Conservation (phyloP, 495 filamentous ascomycete genomes). For the Xanthoparmelia taractica region DNA sequence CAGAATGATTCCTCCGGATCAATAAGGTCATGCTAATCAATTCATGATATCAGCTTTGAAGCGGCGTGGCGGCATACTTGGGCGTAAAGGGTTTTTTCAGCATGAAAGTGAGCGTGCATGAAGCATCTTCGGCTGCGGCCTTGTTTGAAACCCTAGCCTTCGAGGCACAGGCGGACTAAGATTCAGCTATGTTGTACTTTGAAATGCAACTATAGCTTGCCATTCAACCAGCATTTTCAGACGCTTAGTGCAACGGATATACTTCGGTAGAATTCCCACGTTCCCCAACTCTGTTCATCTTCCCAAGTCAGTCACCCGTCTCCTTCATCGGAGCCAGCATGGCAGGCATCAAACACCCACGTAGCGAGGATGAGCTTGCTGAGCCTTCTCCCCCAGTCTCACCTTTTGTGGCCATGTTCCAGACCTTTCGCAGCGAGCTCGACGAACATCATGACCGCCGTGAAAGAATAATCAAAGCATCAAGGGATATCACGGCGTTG, state of each 20-base stretch:
- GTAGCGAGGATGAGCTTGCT: conserved; percentile 25
- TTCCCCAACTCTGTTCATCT: neutral
- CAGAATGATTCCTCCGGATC: no score
- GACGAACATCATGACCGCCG: conserved; percentile 92
- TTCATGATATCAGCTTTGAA: neutral
- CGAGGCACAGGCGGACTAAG: neutral
- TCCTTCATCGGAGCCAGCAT: conserved; percentile 12
- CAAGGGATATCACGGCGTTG: conserved; percentile 80
- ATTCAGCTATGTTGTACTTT: neutral
- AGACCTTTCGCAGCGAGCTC: conserved; percentile 73
- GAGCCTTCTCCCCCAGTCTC: conserved; percentile 2
- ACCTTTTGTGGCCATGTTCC: conserved; percentile 66
- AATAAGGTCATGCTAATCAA: neutral
- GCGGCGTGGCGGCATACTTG: neutral
- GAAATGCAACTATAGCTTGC: neutral
- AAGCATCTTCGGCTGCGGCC: neutral
- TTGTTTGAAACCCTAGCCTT: neutral
- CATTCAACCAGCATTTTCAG: neutral
- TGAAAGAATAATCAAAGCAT: conserved; percentile 80
- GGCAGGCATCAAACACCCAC: conserved; percentile 46
- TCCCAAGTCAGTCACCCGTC: no score
- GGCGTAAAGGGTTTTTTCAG: neutral
- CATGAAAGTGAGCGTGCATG: neutral
- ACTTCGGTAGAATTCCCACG: neutral
- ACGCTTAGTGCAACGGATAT: neutral